Conservation (phyloP, 192 early-diverging fungal species). For the Linnemannia schmuckeri region DNA sequence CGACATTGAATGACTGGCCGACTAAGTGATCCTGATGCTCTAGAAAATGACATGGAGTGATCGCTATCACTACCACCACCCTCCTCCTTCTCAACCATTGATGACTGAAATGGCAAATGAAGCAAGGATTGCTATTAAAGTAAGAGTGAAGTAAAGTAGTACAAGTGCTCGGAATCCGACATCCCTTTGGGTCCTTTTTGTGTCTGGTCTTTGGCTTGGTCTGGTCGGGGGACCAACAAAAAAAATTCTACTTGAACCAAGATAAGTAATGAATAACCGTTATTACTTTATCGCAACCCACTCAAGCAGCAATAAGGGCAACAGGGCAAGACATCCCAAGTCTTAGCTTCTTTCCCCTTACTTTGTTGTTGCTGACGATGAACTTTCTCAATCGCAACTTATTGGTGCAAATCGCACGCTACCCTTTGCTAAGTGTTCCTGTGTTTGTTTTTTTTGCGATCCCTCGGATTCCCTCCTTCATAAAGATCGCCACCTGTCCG, state of each 20-base stretch:
- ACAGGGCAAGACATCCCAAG: neutral
- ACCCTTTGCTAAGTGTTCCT: neutral
- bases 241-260: neutral
- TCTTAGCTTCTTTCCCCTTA: neutral
- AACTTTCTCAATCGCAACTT: constrained; percentile 14
- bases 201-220: too few relatives aligned
- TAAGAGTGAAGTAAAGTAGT: neutral
- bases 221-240: constrained; percentile 7
- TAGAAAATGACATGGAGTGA: neutral
- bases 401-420: neutral
- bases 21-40: neutral
- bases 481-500: neutral
- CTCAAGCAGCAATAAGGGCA: neutral
- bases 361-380: neutral
- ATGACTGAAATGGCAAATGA: neutral
- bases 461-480: neutral
- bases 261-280: neutral
- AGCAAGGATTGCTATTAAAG: neutral
- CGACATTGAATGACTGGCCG: neutral
- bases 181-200: neutral
- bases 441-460: neutral
- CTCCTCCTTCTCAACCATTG: neutral
- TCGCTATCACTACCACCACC: neutral
- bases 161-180: neutral
- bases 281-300: neutral